Base-by-base conservation (phyloP, 164 flowering plant genomes). In the Brasenia schreberi region DNA sequence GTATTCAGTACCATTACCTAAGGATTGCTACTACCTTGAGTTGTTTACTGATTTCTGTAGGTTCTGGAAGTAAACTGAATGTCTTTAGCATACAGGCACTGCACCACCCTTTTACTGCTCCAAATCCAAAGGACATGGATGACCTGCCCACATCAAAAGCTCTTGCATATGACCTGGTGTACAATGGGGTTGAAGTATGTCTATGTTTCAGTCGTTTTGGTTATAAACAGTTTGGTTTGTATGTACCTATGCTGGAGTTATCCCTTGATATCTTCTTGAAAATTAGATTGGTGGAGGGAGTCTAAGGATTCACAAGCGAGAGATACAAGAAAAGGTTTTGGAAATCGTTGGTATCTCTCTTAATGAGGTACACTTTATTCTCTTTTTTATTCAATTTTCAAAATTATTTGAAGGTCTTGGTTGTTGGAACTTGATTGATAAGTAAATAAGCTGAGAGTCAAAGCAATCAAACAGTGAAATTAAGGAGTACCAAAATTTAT, bases 71-170 rank as follows among this genome's bases (percentile, higher is more conserved):
- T 11, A 11, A 19, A 18, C 39, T 61, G 19, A 39, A 7, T 56
- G 16, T 43, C 4, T 4, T 27, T 66, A 9, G 42, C 59, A 73
- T 77, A 65, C 81, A 93, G 98, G 89, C 98, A 62, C 76, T 93
- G 81, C 98, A 93, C 76, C 98, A 93, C 67, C 98, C 98, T 65
- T 93, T 93, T 77, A 93, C 98, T 72, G 97, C 97, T 27, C 98
- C 98, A 66, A 80, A 90, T 65, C 97, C 96, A 39, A 93, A 85
- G 19, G 97, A 93, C 77, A 79, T 88, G 84, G 65, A 78, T 1
- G 82, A 90, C 76, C 87, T 93, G 59, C 73, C 94, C 61, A 81
- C 92, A 74, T 97, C 98, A 14, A 96, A 97, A 68, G 98, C 98
- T 67, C 81, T 93, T 70, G 98, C 98, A 64, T 93, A 93, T 84